These are phyloP conservation scores for Lanmaoa rubissima DNA, from an alignment of 768 basidiomycete genomes.

Conservation along the genomic window DNA sequence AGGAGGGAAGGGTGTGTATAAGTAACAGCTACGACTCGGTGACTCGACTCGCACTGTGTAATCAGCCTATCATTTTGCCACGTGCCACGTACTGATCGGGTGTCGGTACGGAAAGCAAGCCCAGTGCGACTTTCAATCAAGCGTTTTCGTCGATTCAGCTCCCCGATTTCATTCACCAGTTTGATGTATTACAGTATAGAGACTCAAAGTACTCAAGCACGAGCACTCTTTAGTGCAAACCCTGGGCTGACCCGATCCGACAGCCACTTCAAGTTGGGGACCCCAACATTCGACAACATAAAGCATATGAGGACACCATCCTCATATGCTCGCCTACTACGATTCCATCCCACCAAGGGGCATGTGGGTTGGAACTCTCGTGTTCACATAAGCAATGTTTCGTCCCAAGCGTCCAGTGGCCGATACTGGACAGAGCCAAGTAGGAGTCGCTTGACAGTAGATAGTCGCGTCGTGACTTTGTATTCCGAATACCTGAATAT, in stretches of 20 bases:
- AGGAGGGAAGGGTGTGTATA: neutral
- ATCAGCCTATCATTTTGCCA: slow-evolving; percentile 1
- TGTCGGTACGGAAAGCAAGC: neutral
- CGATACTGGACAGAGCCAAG: neutral
- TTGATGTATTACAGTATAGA: neutral
- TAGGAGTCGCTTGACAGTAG: neutral
- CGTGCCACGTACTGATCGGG: neutral
- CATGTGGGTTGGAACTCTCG: neutral
- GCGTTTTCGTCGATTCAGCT: neutral
- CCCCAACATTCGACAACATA: neutral
- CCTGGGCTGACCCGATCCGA: too few relatives aligned
- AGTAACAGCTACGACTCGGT: neutral
- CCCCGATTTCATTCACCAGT: neutral
- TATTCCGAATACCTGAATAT: neutral
- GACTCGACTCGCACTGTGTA: slow-evolving; percentile 11
- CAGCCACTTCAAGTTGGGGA: neutral
- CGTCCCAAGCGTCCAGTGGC: too few relatives aligned
- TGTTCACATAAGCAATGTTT: neutral
- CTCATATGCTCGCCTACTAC: neutral
- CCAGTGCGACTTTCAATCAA: neutral
- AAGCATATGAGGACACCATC: neutral
- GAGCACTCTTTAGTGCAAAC: neutral
- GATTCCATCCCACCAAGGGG: too few relatives aligned
- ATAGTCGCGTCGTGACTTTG: neutral
- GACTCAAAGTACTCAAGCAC: neutral